Evolutionary conservation across 352 stramenopile species (phyloP), one percentile per base, ranked within the genome.

Genomic region (Globisporangium abappressorium): DNA sequence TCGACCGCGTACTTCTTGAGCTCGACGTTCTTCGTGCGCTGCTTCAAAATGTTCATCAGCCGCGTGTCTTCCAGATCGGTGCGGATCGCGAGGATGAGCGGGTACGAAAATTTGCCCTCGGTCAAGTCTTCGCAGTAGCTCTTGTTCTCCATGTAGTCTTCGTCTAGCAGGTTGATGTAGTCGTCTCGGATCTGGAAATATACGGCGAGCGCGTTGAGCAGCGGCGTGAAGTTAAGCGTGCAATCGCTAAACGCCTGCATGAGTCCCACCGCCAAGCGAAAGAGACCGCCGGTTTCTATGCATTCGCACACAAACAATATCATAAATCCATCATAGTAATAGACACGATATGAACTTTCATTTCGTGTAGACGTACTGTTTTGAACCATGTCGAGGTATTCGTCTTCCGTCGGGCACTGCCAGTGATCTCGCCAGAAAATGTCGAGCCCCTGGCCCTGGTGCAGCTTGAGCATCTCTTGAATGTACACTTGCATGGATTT

Each of bases 171-270:
- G 75, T 99, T 99, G 64, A 99, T 92, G 60, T 98, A 97, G 84
- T 99, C 97, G 77, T 99, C 97, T 47, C 96, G 87, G 72, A 99
- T 98, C 82, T 99, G 97, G 81, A 99, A 99, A 66, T 99, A 99
- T 38, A 99, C 86, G 9, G 93, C 91, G 15, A 99, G 77, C 49
- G 91, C 85, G 71, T 99, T 97, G 28, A 99, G 86, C 15, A 99
- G 78, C 11, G 90, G 84, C 8, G 75, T 85, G 73, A 97, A 98
- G 73, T 98, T 79, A 46, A 87, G 53, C 6, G 72, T 75, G 53
- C 61, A 85, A 18, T 78, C 66, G 75, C 82, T 95, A 64, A 97
- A 97, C 8, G 87, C 86, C 65, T 97, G 93, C 84, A 99, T 94
- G 22, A 99, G 82, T 2, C 97, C 95, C 7, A 99, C 96, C 0